Percentiles rank a stretch among this genome's conserved stretches.
Conservation (phyloP, 805 yeast genomes). For the Metschnikowia dekortorum region DNA sequence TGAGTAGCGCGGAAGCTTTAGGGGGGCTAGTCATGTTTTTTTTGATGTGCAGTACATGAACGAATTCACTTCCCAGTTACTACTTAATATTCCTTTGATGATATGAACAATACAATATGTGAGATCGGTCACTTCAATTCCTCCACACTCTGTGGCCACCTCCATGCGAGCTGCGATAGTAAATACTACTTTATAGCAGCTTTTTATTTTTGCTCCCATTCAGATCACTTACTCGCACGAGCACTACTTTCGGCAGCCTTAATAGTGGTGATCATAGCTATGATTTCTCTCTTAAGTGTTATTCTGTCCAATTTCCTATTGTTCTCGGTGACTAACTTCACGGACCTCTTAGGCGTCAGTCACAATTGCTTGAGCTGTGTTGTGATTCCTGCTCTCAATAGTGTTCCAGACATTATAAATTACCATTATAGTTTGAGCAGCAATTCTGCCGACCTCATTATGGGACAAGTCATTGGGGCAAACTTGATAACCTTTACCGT, state of each 20-base stretch:
- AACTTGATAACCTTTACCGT: conserved; percentile 29
- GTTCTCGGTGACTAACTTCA: conserved; percentile 25
- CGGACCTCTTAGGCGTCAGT: conserved; percentile 21
- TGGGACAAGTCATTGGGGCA: conserved; percentile 38
- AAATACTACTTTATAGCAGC: conserved; percentile 25
- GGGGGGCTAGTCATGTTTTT: neutral
- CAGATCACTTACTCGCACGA: conserved; percentile 12
- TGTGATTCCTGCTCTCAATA: conserved; percentile 34
- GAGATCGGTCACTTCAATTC: neutral
- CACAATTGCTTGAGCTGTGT: conserved; percentile 30
- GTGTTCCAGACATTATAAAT: conserved; percentile 35
- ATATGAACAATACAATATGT: conserved; percentile 7
- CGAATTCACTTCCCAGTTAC: neutral
- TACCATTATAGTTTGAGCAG: conserved; percentile 28
- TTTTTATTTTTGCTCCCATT: conserved; percentile 25
- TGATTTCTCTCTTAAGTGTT: conserved; percentile 27
- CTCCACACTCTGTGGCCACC: conserved; percentile 14
- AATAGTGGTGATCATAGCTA: neutral
- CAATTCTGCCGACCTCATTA: conserved; percentile 28
- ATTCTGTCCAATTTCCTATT: conserved; percentile 34
- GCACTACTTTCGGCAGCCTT: neutral
- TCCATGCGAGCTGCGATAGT: conserved; percentile 19
- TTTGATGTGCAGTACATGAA: neutral
- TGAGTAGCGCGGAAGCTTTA: neutral
- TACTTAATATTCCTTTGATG: neutral